These are phyloP conservation scores for Centrapalus pauciflorus DNA, from an alignment of 129 eudicot species.

Conservation along the genomic window DNA sequence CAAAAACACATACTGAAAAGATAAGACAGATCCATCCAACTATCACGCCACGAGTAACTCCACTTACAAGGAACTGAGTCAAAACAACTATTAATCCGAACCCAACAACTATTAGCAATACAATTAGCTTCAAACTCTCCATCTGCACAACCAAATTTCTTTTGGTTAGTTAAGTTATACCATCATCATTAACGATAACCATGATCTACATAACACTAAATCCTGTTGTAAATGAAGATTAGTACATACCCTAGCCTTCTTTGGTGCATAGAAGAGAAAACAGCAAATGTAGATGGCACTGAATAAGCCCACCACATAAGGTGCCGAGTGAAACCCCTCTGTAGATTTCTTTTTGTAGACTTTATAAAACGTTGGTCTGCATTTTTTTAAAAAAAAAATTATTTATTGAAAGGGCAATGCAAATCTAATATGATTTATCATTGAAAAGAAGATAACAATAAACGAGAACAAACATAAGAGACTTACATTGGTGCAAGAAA, in stretches of 20 bases:
- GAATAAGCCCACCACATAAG: slow-evolving; percentile 67
- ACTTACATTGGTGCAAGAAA: slow-evolving; percentile 66
- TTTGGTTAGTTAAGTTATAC: neutral
- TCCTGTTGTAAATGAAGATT: neutral
- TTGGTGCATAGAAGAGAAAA: slow-evolving; percentile 59
- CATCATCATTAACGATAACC: neutral
- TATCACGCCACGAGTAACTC: slow-evolving; percentile 33
- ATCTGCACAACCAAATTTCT: slow-evolving; percentile 27
- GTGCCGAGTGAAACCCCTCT: slow-evolving; percentile 62
- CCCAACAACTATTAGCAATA: slow-evolving; percentile 37
- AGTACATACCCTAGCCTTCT: slow-evolving; percentile 15
- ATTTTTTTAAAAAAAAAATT: neutral
- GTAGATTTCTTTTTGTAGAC: slow-evolving; percentile 70
- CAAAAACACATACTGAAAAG: slow-evolving; percentile 64
- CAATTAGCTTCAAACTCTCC: slow-evolving; percentile 41
- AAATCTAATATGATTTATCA: neutral
- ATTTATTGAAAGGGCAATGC: neutral
- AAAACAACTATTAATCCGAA: slow-evolving; percentile 49
- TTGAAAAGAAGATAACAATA: too few species aligned
- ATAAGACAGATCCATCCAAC: slow-evolving; percentile 87
- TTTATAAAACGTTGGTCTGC: slow-evolving; percentile 64
- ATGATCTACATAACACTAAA: neutral
- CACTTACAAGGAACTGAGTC: slow-evolving; percentile 40
- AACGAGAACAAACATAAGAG: neutral
- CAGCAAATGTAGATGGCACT: slow-evolving; percentile 54